Evolutionary conservation across 495 filamentous ascomycete species (phyloP).

Genomic region (Echria macrotheca): DNA sequence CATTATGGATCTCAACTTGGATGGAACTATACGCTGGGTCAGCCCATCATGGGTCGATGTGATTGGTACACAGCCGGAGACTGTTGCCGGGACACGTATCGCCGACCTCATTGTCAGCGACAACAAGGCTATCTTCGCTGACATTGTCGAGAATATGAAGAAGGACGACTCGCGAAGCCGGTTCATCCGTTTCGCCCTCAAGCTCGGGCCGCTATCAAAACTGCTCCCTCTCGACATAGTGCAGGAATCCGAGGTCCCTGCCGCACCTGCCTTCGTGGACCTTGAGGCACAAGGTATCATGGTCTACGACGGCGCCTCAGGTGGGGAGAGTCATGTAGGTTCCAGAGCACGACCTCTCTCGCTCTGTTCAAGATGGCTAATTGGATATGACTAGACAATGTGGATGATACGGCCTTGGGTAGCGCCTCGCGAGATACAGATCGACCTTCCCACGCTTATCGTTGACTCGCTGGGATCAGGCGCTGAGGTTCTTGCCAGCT

Average conservation of each 20-base stretch:
- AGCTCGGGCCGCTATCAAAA: constrained; percentile 68
- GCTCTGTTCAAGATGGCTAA: no score
- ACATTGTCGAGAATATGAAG: constrained; percentile 81
- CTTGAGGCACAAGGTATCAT: constrained; percentile 97
- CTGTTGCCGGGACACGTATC: constrained; percentile 71
- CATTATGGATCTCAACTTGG: constrained; percentile 85
- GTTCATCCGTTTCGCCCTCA: constrained; percentile 79
- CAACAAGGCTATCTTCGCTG: constrained; percentile 69
- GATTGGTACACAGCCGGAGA: constrained; percentile 68
- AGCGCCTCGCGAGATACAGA: constrained; percentile 82
- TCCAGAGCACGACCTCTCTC: no score
- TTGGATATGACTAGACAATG: constrained; percentile 66
- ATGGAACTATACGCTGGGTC: constrained; percentile 87
- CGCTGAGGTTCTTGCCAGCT: constrained; percentile 88
- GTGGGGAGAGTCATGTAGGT: constrained; percentile 85
- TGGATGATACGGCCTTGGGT: constrained; percentile 98
- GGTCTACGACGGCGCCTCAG: constrained; percentile 85
- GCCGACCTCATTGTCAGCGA: constrained; percentile 71
- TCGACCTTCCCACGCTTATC: constrained; percentile 84
- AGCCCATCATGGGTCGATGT: constrained; percentile 96
- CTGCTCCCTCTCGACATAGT: constrained; percentile 47
- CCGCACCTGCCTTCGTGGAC: constrained; percentile 54
- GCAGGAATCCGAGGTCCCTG: constrained; percentile 41
- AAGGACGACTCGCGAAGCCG: constrained; percentile 89
- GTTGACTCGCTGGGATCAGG: constrained; percentile 92